phyloP scores from a whole-genome alignment of 495 filamentous ascomycete species.

The Daldinia grandis region DNA sequence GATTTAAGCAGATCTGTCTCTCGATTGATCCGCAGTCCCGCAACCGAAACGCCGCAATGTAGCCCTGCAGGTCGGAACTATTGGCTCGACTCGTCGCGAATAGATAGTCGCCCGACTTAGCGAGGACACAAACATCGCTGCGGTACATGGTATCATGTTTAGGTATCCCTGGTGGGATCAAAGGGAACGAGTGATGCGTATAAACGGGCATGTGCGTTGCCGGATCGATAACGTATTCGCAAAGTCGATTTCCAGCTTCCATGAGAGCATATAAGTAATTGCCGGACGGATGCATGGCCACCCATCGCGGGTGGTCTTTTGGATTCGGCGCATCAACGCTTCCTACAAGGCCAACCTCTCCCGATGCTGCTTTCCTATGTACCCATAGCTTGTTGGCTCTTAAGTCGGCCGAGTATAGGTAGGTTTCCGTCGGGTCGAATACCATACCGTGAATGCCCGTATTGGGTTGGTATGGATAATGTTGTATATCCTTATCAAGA shows the following conservation, averaged over 20 bases:
- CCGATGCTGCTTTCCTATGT: slow-evolving; percentile 73
- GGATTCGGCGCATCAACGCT: slow-evolving; percentile 73
- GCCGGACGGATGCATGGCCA: slow-evolving; percentile 77
- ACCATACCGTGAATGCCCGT: slow-evolving; percentile 90
- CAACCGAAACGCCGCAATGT: slow-evolving; percentile 79
- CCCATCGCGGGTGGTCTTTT: slow-evolving; percentile 83
- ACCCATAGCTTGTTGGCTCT: slow-evolving; percentile 87
- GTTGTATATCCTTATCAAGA: slow-evolving; percentile 75
- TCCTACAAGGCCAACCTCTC: slow-evolving; percentile 71
- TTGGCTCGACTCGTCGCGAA: slow-evolving; percentile 86
- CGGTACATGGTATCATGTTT: slow-evolving; percentile 69
- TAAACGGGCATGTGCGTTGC: slow-evolving; percentile 81
- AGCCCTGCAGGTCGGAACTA: slow-evolving; percentile 76
- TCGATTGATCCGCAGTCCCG: slow-evolving; percentile 74
- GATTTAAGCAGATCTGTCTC: slow-evolving; percentile 78
- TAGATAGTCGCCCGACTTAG: slow-evolving; percentile 70
- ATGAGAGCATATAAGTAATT: slow-evolving; percentile 84
- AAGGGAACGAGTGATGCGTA: slow-evolving; percentile 76
- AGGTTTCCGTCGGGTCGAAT: slow-evolving; percentile 83
- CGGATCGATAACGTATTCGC: slow-evolving; percentile 81
- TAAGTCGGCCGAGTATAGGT: slow-evolving; percentile 87
- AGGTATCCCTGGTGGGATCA: slow-evolving; percentile 74
- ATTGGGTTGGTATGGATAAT: slow-evolving; percentile 76
- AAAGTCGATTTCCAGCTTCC: slow-evolving; percentile 83
- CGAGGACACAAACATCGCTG: slow-evolving; percentile 77